phyloP scores from a whole-genome alignment of 2,329 filamentous ascomycete genomes.

The Ceratocystis harringtonii region DNA sequence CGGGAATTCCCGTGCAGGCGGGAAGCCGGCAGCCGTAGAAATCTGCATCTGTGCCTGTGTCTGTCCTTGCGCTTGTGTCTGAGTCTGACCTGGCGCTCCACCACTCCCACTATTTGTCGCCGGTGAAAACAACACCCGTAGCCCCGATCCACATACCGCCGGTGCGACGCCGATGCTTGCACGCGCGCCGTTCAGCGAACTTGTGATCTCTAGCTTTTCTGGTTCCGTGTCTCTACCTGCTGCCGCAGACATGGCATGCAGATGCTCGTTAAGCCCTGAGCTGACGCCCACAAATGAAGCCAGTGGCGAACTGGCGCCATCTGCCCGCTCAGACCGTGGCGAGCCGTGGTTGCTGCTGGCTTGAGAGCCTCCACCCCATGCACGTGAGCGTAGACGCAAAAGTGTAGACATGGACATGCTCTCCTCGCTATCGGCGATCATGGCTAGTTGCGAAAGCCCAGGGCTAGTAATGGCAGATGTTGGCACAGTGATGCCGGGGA shows the following conservation, averaged over 20 bases:
- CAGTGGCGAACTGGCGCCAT: conserved; percentile 31
- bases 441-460: conserved; percentile 62
- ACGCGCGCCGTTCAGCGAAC: not conserved
- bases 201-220: not conserved
- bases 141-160: not conserved
- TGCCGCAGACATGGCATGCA: not conserved
- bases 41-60: not conserved
- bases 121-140: not conserved
- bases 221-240: not conserved
- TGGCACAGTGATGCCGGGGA: conserved; percentile 37
- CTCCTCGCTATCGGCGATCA: conserved; percentile 39
- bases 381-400: conserved; percentile 54
- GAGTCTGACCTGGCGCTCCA: not conserved
- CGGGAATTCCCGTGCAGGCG: conserved; percentile 8
- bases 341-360: conserved; percentile 45
- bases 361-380: conserved; percentile 72
- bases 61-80: not conserved
- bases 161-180: not conserved
- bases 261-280: conserved; percentile 11
- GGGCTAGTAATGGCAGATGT: conserved; percentile 44
- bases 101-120: not conserved
- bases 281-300: conserved; percentile 10
- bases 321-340: conserved; percentile 35
- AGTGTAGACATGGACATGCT: conserved; percentile 61
- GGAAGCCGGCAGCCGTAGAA: not conserved